A percentile compares a stretch with the other conserved stretches of the same genome.
phyloP scores from a whole-genome alignment of 2,329 filamentous ascomycete genomes.

The Penicillium fuscoglaucum region DNA sequence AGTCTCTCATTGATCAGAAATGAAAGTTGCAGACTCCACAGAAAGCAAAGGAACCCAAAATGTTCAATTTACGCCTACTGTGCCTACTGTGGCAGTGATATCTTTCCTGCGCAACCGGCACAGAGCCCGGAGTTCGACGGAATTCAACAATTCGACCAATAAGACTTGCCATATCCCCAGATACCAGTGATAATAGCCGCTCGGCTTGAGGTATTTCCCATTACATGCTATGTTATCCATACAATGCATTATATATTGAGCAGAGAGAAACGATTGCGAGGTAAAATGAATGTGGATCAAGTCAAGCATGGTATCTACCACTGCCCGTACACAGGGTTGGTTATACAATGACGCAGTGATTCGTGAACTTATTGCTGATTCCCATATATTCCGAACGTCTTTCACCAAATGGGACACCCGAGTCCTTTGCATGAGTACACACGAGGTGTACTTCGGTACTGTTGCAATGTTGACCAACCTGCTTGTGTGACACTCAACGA shows the following conservation, averaged over 20 bases:
- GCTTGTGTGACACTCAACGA: slow-evolving; percentile 18
- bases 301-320: not conserved
- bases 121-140: not conserved
- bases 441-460: slow-evolving; percentile 15
- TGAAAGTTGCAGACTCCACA: not conserved
- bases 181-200: not conserved
- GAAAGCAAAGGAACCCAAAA: not conserved
- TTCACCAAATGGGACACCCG: slow-evolving; percentile 1
- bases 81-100: not conserved
- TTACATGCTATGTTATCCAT: too few relatives aligned
- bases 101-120: not conserved
- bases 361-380: not conserved
- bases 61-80: not conserved
- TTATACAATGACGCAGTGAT: slow-evolving; percentile 7
- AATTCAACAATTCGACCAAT: not conserved
- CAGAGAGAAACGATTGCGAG: not conserved
- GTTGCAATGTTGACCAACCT: slow-evolving; percentile 23
- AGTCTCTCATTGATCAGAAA: not conserved
- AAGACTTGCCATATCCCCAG: not conserved
- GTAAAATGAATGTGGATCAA: not conserved
- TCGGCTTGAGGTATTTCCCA: too few relatives aligned
- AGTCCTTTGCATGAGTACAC: not conserved
- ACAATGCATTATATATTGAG: too few relatives aligned
- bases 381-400: not conserved
- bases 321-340: slow-evolving; percentile 7